phyloP scores from a whole-genome alignment of 805 yeast species.

The Candida chilensis region DNA sequence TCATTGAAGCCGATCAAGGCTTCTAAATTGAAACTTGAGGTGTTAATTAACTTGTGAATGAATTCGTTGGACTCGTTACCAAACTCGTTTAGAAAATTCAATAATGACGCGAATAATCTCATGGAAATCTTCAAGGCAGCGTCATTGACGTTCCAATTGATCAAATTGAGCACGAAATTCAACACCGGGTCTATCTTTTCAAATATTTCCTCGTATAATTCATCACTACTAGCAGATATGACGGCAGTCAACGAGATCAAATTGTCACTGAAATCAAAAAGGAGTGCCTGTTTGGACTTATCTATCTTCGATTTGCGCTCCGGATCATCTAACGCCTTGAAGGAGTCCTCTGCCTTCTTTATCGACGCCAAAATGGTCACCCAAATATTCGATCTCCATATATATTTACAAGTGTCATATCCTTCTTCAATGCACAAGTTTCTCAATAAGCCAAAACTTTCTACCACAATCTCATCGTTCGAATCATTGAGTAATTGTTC shows the following conservation, averaged over 20 bases:
- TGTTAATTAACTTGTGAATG: conserved; percentile 18
- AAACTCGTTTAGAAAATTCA: conserved; percentile 53
- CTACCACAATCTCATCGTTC: conserved; percentile 69
- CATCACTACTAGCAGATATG: conserved; percentile 55
- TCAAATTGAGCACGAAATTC: conserved; percentile 22
- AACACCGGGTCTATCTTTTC: conserved; percentile 28
- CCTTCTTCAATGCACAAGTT: conserved; percentile 84
- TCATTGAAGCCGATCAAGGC: conserved; percentile 9
- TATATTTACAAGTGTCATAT: conserved; percentile 61
- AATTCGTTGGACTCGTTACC: conserved; percentile 51
- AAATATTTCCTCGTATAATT: conserved; percentile 35
- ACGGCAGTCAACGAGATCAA: conserved; percentile 60
- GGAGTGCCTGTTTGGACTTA: conserved; percentile 35
- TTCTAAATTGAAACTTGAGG: conserved; percentile 5
- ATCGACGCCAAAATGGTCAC: conserved; percentile 43
- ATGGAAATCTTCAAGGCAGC: conserved; percentile 19
- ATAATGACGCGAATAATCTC: conserved; percentile 38
- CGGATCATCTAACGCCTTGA: conserved; percentile 25
- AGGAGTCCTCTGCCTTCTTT: conserved; percentile 38
- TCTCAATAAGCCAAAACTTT: conserved; percentile 72
- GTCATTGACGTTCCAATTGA: conserved; percentile 20
- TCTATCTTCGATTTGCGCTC: conserved; percentile 10
- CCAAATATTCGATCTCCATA: conserved; percentile 80
- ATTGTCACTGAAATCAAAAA: conserved; percentile 67
- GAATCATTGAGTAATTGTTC: conserved; percentile 58